Conservation (phyloP, 441 rosid species). For the Aleurites moluccanus region DNA sequence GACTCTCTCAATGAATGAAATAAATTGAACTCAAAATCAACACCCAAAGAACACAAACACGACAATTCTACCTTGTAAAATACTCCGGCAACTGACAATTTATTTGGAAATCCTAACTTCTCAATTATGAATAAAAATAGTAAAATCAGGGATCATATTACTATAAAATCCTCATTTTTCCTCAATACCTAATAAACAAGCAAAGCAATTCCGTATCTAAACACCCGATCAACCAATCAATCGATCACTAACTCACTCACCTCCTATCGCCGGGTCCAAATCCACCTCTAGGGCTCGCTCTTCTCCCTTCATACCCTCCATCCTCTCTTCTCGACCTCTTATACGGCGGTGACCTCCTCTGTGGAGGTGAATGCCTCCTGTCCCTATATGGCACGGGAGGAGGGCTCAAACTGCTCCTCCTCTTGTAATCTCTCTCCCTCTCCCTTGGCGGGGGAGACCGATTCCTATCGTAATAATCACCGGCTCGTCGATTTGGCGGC, state of each 20-base stretch:
- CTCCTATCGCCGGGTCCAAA: slow-evolving; percentile 83
- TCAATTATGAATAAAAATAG: neutral
- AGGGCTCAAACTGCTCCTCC: slow-evolving; percentile 75
- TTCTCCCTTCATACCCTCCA: slow-evolving; percentile 73
- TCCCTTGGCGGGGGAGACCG: slow-evolving; percentile 37
- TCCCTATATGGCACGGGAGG: slow-evolving; percentile 70
- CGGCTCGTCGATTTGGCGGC: slow-evolving; percentile 33
- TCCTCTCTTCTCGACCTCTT: slow-evolving; percentile 92
- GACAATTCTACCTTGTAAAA: neutral
- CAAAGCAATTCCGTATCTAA: slow-evolving; percentile 2
- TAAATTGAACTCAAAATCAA: neutral
- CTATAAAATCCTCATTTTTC: neutral
- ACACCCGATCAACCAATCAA: neutral
- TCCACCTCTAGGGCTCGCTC: slow-evolving; percentile 82
- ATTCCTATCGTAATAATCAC: slow-evolving; percentile 32
- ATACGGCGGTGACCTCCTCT: slow-evolving; percentile 71
- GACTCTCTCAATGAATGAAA: neutral
- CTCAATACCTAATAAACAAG: neutral
- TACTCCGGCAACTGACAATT: neutral
- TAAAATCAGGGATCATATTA: neutral
- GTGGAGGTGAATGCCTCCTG: slow-evolving; percentile 68
- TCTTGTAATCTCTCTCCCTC: slow-evolving; percentile 78
- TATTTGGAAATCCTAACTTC: neutral
- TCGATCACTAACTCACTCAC: slow-evolving; percentile 29
- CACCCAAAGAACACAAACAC: neutral